A percentile compares a stretch with the other conserved stretches of the same genome.
These are phyloP conservation scores for Trametes punicea DNA, from an alignment of 768 basidiomycete genomes.

Conservation along the genomic window DNA sequence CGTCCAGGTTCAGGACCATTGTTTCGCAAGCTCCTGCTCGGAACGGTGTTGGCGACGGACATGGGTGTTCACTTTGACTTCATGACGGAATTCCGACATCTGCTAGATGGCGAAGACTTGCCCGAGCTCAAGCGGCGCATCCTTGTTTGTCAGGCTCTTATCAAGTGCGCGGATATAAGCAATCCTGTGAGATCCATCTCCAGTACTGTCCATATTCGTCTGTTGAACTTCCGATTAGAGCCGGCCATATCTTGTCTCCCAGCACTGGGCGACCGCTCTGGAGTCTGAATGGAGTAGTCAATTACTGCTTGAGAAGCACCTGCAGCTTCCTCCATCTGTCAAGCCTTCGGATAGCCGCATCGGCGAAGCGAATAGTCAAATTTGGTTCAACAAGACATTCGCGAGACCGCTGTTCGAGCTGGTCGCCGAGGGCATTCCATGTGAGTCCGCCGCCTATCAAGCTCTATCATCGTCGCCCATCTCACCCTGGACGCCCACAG, in stretches of 20 bases:
- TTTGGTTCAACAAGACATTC: slow-evolving; percentile 84
- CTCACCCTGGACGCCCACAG: slow-evolving; percentile 33
- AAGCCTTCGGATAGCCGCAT: slow-evolving; percentile 45
- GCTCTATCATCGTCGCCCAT: neutral
- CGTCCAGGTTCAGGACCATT: slow-evolving; percentile 42
- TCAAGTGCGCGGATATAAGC: slow-evolving; percentile 98
- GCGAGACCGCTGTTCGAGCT: slow-evolving; percentile 82
- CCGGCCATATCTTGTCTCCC: slow-evolving; percentile 87
- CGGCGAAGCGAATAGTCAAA: slow-evolving; percentile 76
- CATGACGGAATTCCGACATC: slow-evolving; percentile 60
- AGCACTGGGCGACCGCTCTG: slow-evolving; percentile 88
- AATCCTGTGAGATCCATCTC: slow-evolving; percentile 71
- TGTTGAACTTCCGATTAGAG: slow-evolving; percentile 46
- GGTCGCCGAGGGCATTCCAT: slow-evolving; percentile 68
- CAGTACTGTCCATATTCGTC: slow-evolving; percentile 15
- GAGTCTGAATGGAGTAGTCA: slow-evolving; percentile 91
- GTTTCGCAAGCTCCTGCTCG: slow-evolving; percentile 73
- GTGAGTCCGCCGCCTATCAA: slow-evolving; percentile 41
- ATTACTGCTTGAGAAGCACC: slow-evolving; percentile 77
- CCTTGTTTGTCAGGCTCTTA: slow-evolving; percentile 82
- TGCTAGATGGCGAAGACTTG: slow-evolving; percentile 41
- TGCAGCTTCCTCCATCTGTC: slow-evolving; percentile 65
- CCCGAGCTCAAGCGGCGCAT: slow-evolving; percentile 49
- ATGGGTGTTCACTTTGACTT: slow-evolving; percentile 89
- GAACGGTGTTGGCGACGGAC: slow-evolving; percentile 89